A percentile compares a stretch with the other conserved stretches of the same genome.
Conservation (phyloP, 495 filamentous ascomycete species). For the Hypoxylon trugodes region DNA sequence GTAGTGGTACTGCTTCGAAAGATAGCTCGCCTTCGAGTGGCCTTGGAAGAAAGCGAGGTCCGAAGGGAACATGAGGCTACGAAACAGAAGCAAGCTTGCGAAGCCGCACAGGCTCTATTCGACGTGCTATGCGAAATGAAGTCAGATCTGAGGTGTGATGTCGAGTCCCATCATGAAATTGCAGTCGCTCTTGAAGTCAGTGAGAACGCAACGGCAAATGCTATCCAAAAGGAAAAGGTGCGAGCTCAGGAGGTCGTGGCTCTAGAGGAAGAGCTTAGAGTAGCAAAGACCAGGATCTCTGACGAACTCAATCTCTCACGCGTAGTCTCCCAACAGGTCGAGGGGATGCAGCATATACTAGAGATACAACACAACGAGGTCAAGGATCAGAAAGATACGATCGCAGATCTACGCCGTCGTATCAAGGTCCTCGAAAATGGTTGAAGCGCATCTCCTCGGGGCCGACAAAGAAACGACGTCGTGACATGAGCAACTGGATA, state of each 20-base stretch:
- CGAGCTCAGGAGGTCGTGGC: neutral
- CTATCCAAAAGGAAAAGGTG: neutral
- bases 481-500: no score
- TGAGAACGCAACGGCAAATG: neutral
- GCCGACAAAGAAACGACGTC: no score
- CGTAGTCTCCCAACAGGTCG: conserved; percentile 5
- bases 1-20: neutral
- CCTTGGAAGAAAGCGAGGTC: conserved; percentile 1
- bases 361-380: conserved; percentile 22
- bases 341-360: neutral
- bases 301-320: conserved; percentile 11
- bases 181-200: neutral
- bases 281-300: neutral
- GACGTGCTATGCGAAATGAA: neutral
- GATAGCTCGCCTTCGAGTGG: neutral
- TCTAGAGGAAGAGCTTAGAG: conserved; percentile 6
- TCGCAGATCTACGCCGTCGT: neutral
- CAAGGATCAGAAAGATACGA: conserved; percentile 1
- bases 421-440: conserved; percentile 6
- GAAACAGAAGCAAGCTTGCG: neutral
- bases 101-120: neutral
- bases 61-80: neutral
- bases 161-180: neutral
- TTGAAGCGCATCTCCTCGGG: neutral
- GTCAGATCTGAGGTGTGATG: neutral